Percentiles rank a stretch among this genome's conserved stretches.
Evolutionary conservation across 768 basidiomycete genomes (phyloP).

Genomic region (Epithele typhae): DNA sequence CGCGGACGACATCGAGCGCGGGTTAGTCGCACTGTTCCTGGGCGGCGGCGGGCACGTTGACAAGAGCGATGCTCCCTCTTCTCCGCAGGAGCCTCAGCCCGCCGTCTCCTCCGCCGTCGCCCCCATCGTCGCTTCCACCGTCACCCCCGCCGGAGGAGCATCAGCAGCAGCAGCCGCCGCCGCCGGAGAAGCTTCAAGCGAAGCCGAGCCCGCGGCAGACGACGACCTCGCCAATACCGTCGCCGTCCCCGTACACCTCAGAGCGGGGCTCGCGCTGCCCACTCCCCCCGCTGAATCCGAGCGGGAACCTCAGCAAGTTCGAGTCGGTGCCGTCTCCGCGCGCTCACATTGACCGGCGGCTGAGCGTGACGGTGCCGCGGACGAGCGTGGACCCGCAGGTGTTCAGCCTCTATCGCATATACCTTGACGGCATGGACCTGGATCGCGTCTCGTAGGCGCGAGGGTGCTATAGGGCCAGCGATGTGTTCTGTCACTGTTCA

Average conservation of each 20-base stretch:
- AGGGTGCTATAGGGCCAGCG: background rate
- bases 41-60: conserved; percentile 13
- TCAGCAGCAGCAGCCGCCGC: background rate
- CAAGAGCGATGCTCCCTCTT: conserved; percentile 3
- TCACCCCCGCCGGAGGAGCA: background rate
- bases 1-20: conserved; percentile 16
- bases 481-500: background rate
- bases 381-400: conserved; percentile 14
- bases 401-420: conserved; percentile 14
- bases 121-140: too few species aligned
- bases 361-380: conserved; percentile 7
- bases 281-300: background rate
- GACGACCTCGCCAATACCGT: too few species aligned
- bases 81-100: background rate
- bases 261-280: background rate
- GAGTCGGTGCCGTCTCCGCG: background rate
- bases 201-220: too few species aligned
- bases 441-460: too few species aligned
- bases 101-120: too few species aligned
- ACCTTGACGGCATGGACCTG: conserved; percentile 11
- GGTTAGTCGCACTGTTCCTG: conserved; percentile 19
- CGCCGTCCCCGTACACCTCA: too few species aligned
- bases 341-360: background rate
- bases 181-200: too few species aligned
- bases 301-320: background rate